Evolutionary conservation across 192 early-diverging fungal species (phyloP), one percentile per base, ranked within the genome.

Genomic region (Spinellus fusiger): DNA sequence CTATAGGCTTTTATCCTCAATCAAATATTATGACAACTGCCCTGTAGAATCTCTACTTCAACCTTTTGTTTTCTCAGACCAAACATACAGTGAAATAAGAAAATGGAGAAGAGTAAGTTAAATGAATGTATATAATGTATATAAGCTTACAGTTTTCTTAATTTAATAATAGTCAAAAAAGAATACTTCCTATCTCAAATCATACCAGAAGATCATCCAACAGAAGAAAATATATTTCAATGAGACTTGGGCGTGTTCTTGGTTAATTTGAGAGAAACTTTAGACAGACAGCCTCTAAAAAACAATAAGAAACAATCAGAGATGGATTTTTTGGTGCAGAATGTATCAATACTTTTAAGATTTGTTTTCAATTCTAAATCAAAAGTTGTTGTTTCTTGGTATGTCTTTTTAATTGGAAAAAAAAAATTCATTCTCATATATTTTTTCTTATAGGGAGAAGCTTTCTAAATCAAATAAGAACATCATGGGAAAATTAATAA

Each of bases 361-460:
- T 54, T 54, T 54, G 32, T 33, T 54, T 54, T 54, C 31, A 34
- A 54, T 54, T 54, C 52, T 34, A 54, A 54, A 54, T 54, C 52
- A 34, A 54, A 54, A 54, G 31, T 54, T 22, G 33, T 33, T 33
- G n/a, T 54, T 54, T 12, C 52, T 31, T 54, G 29, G 52, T 54
- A 33, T 54, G 27, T 18, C 32, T 54, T 37, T n/a, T 55, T 55
- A 34, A n/a, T 22, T 34, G 32, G 32, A 35, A 9, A 55, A 15
- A 55, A 55, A 35, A n/a, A 29, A 54, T 54, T 32, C 27, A 16
- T 32, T 29, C 52, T 26, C 33, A 35, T 55, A 15, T 35, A 55
- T 4, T 13, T 54, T 12, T 33, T 9, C 33, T 20, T 55, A 16
- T 35, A 55, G 54, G 31, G 33, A 54, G 27, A 16, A 54, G 32